Conservation (phyloP, 768 basidiomycete genomes). For the Tricholoma sp. region DNA sequence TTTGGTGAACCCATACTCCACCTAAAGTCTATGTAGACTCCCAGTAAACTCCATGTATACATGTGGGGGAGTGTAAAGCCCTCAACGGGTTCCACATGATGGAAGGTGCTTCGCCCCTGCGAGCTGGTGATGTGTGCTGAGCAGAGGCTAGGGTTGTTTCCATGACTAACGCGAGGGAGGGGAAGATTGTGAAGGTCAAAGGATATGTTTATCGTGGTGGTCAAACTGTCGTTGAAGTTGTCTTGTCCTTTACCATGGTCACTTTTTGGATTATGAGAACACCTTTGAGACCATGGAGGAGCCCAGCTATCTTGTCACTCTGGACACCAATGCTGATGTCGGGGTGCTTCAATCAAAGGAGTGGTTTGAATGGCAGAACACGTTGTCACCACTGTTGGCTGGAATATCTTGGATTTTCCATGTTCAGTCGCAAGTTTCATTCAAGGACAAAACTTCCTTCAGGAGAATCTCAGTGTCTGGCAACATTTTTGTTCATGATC, state of each 20-base stretch:
- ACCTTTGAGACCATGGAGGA: conserved; percentile 93
- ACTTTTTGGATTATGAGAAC: conserved; percentile 89
- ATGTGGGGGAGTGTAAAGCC: no score
- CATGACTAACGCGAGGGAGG: conserved; percentile 84
- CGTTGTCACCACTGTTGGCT: conserved; percentile 61
- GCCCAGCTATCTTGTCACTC: conserved; percentile 76
- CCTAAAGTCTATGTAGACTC: no score
- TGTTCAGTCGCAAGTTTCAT: conserved; percentile 77
- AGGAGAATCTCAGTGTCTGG: conserved; percentile 78
- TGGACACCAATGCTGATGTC: conserved; percentile 73
- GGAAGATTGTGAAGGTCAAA: conserved; percentile 90
- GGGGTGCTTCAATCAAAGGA: conserved; percentile 94
- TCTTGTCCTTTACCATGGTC: conserved; percentile 92
- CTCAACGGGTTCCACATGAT: conserved; percentile 95
- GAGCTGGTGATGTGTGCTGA: conserved; percentile 84
- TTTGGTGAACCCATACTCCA: no score
- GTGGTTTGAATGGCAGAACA: conserved; percentile 96
- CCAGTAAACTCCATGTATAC: no score
- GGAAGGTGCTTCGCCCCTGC: conserved; percentile 68
- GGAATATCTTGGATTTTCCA: conserved; percentile 90
- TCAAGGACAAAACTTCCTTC: conserved; percentile 87
- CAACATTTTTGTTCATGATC: conserved; percentile 81
- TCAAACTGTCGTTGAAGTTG: conserved; percentile 85
- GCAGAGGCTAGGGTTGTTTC: conserved; percentile 87
- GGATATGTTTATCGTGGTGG: conserved; percentile 75